A percentile compares a stretch with the other conserved stretches of the same genome.
These are phyloP conservation scores for Simplicillium aogashimaense DNA, from an alignment of 2,329 filamentous ascomycete genomes.

Conservation along the genomic window DNA sequence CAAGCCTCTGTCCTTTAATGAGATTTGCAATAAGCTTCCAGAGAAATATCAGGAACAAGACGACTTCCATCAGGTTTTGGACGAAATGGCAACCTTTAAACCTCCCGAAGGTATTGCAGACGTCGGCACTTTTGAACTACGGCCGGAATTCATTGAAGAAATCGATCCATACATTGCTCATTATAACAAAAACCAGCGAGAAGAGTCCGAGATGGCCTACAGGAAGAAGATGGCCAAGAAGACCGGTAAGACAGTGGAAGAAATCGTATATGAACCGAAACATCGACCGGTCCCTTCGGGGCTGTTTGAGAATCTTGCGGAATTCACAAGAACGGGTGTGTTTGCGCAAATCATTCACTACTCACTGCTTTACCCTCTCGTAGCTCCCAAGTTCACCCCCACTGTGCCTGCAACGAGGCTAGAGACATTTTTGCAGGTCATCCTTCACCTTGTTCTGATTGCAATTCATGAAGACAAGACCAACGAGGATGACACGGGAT, in stretches of 20 bases:
- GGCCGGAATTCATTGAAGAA: slow-evolving; percentile 73
- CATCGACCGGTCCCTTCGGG: slow-evolving; percentile 67
- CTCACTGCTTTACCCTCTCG: slow-evolving; percentile 70
- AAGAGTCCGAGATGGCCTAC: slow-evolving; percentile 87
- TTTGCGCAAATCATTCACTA: slow-evolving; percentile 90
- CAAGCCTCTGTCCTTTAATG: slow-evolving; percentile 90
- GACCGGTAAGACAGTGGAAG: slow-evolving; percentile 67
- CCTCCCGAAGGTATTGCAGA: slow-evolving; percentile 86
- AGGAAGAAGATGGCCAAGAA: slow-evolving; percentile 80
- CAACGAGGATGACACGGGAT: slow-evolving; percentile 38
- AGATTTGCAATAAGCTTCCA: slow-evolving; percentile 74
- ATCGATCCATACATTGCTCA: slow-evolving; percentile 94
- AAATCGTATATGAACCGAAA: slow-evolving; percentile 87
- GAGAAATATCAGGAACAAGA: slow-evolving; percentile 87
- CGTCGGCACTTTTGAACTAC: slow-evolving; percentile 88
- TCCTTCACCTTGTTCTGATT: slow-evolving; percentile 78
- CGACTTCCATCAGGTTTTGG: slow-evolving; percentile 73
- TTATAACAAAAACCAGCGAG: slow-evolving; percentile 93
- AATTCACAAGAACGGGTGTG: slow-evolving; percentile 72
- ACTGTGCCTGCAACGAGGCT: slow-evolving; percentile 72
- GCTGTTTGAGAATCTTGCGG: slow-evolving; percentile 64
- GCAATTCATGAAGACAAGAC: slow-evolving; percentile 74
- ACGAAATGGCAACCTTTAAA: slow-evolving; percentile 82
- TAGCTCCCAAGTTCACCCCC: slow-evolving; percentile 58
- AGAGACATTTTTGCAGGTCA: slow-evolving; percentile 85